phyloP scores from a whole-genome alignment of 345 rosid species.

The Orychophragmus violaceus region DNA sequence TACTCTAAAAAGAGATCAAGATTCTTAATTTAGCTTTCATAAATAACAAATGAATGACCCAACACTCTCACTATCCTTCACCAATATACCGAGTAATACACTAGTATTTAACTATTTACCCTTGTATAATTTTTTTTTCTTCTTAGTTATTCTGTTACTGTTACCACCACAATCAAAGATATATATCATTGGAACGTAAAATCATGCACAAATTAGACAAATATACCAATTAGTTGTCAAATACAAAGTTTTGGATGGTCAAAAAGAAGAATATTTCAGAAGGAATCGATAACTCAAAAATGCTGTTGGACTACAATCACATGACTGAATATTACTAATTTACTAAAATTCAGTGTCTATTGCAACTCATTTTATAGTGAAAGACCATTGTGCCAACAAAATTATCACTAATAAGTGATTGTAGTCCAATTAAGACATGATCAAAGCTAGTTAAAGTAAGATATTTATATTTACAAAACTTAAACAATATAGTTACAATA shows the following conservation, averaged over 20 bases:
- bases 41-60: background rate
- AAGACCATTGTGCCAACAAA: too few species aligned
- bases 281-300: background rate
- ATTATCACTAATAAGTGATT: too few species aligned
- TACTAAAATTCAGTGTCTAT: background rate
- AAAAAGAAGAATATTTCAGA: background rate
- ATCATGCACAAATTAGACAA: background rate
- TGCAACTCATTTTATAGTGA: too few species aligned
- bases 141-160: background rate
- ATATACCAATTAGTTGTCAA: background rate
- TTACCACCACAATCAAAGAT: background rate
- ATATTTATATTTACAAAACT: too few species aligned
- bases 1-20: background rate
- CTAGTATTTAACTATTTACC: background rate
- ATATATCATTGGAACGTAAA: background rate
- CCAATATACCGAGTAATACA: background rate
- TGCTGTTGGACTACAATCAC: background rate
- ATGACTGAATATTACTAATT: background rate
- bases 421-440: too few species aligned
- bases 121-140: background rate
- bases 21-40: background rate
- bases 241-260: background rate
- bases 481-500: too few species aligned
- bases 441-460: too few species aligned
- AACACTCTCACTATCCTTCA: constrained; percentile 3